Evolutionary conservation across 2,329 filamentous ascomycete species (phyloP).

Genomic region (Aspergillus uvarum): DNA sequence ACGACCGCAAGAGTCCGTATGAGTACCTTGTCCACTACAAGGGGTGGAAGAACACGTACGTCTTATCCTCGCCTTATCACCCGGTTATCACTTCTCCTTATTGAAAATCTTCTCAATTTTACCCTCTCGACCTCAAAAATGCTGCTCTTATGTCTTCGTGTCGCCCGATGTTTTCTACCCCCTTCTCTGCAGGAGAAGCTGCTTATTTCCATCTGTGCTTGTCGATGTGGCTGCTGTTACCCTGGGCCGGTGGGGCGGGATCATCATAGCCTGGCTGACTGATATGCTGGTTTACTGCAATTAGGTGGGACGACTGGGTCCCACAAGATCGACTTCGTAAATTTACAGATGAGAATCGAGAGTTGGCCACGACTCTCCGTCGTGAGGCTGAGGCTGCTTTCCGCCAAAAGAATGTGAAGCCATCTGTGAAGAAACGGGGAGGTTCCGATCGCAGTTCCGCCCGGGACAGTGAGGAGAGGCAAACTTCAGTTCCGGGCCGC

Average conservation of each 20-base stretch:
- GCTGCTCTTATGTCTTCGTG: neutral
- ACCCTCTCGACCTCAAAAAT: neutral
- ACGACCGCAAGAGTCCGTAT: conserved; percentile 70
- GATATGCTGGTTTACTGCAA: conserved; percentile 9
- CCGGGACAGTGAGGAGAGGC: conserved; percentile 47
- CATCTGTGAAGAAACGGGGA: conserved; percentile 41
- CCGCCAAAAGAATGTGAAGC: conserved; percentile 34
- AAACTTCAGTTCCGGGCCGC: conserved; percentile 44
- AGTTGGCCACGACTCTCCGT: conserved; percentile 64
- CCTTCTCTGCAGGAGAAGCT: neutral
- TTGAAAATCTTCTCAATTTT: neutral
- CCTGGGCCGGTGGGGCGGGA: neutral
- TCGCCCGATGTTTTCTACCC: no score
- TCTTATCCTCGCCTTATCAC: conserved; percentile 30
- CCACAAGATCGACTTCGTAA: conserved; percentile 90
- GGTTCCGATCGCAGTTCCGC: conserved; percentile 45
- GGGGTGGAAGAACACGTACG: conserved; percentile 95
- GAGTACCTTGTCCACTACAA: conserved; percentile 97
- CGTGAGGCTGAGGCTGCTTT: conserved; percentile 41
- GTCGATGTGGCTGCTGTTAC: neutral
- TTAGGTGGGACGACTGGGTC: conserved; percentile 97
- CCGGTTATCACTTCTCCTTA: neutral
- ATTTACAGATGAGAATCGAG: conserved; percentile 90
- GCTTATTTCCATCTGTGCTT: conserved; percentile 1
- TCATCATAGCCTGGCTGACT: conserved; percentile 13